Percentiles rank a stretch among this genome's conserved stretches.
Conservation (phyloP, 1,284 basidiomycete species). For the Caloboletus firmus region DNA sequence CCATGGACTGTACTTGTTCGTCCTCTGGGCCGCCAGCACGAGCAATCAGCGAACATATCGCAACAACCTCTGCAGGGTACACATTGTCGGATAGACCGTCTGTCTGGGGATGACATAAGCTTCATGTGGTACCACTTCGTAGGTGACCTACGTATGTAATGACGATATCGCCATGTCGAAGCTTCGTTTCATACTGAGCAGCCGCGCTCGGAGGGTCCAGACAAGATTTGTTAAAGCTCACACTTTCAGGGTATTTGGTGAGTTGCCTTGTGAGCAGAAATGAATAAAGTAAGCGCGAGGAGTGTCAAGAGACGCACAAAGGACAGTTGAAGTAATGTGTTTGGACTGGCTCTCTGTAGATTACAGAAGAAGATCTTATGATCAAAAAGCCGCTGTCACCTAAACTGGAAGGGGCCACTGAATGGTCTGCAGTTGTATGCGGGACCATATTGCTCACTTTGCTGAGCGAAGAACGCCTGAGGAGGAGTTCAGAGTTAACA, state of each 20-base stretch:
- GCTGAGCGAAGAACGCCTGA: slow-evolving; percentile 76
- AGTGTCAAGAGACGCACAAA: slow-evolving; percentile 21
- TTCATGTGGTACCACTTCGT: background rate
- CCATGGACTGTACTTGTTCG: slow-evolving; percentile 64
- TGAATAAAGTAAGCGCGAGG: slow-evolving; percentile 1
- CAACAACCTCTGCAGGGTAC: slow-evolving; percentile 66
- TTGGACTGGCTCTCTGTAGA: slow-evolving; percentile 65
- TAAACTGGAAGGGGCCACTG: slow-evolving; percentile 47
- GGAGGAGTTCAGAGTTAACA: slow-evolving; percentile 74
- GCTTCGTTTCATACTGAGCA: slow-evolving; percentile 59
- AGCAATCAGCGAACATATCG: slow-evolving; percentile 64
- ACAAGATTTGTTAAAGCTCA: slow-evolving; percentile 45
- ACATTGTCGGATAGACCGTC: slow-evolving; percentile 90
- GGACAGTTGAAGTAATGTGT: slow-evolving; percentile 86
- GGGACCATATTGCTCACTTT: slow-evolving; percentile 56
- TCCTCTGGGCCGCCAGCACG: slow-evolving; percentile 57
- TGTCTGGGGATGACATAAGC: slow-evolving; percentile 51
- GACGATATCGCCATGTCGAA: slow-evolving; percentile 73
- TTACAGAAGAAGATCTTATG: slow-evolving; percentile 65
- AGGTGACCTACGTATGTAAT: slow-evolving; percentile 59
- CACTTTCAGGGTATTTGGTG: slow-evolving; percentile 59
- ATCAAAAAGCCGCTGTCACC: slow-evolving; percentile 87
- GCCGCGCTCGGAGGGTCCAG: slow-evolving; percentile 69
- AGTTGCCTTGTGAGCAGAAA: slow-evolving; percentile 53
- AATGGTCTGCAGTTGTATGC: background rate